A percentile compares a stretch with the other conserved stretches of the same genome.
Evolutionary conservation across 148 eudicot species (phyloP).

Genomic region (Camellia japonica): DNA sequence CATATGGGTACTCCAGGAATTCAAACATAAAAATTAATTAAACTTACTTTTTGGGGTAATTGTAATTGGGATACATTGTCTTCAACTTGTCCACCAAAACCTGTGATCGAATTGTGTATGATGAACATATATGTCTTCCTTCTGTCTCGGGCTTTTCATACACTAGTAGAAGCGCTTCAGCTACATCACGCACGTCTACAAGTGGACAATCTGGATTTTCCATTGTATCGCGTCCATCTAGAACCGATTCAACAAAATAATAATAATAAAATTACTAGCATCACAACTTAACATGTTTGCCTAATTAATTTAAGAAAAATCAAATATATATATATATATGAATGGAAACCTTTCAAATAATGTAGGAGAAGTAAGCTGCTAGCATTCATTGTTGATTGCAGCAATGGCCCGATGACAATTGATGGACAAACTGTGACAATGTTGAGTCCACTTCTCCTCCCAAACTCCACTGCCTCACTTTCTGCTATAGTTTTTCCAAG

Average conservation of each 20-base stretch:
- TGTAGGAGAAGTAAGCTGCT: conserved; percentile 13
- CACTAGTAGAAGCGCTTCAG: conserved; percentile 12
- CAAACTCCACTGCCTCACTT: conserved; percentile 21
- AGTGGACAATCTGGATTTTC: neutral
- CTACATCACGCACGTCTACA: conserved; percentile 1
- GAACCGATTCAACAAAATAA: neutral
- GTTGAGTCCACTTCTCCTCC: conserved; percentile 15
- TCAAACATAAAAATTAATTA: neutral
- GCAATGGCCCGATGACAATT: conserved; percentile 11
- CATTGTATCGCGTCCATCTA: neutral
- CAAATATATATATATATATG: neutral
- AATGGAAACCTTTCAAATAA: conserved; percentile 8
- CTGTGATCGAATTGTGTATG: conserved; percentile 32
- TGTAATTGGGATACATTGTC: conserved; percentile 32
- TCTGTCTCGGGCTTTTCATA: conserved; percentile 19
- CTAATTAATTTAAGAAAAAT: neutral
- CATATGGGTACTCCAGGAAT: neutral
- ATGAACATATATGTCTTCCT: conserved; percentile 26
- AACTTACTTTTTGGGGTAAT: conserved; percentile 42
- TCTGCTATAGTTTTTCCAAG: conserved; percentile 14
- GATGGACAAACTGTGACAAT: conserved; percentile 19
- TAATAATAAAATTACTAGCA: neutral
- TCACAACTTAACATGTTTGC: no score
- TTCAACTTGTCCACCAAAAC: conserved; percentile 50
- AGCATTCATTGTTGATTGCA: conserved; percentile 13